Evolutionary conservation across 2,329 filamentous ascomycete genomes (phyloP), one percentile per base, ranked within the genome.

Genomic region (Fusarium lateritium): DNA sequence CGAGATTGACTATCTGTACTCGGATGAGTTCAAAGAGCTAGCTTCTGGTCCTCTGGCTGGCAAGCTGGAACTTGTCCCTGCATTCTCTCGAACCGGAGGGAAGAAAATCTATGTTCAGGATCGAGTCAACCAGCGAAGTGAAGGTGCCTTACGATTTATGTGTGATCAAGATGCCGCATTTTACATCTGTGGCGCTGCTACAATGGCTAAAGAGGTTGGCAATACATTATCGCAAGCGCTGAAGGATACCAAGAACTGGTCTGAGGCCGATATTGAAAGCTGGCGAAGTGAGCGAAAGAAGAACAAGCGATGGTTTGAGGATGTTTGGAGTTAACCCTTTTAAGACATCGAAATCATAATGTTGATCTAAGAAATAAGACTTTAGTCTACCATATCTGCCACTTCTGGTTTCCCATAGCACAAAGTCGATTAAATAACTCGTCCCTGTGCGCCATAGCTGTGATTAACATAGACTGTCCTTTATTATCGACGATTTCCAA

Each of bases 351-450:
- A 34, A 28, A 28, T 8, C 26, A 28, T 28, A 28, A 9, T 28
- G 26, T 28, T 10, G n/a, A 21, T 21, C 11, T 21, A 13, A 21
- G 4, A 11, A 42, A 17, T 4, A n/a, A 24, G 22, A 24, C 21
- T 15, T 14, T 24, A 17, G 15, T 5, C 36, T 59, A 70, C 54
- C 89, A 92, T 65, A 87, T 86, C 81, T 92, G 90, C 92, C 92
- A 94, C 81, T 92, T 92, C 83, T 94, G 91, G 24, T 86, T 85
- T 4, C 91, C 91, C 79, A 94, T 91, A 6, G 91, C 87, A 58
- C 93, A 80, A 52, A 94, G 76, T 10, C 92, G 86, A 79, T 94
- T 94, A 73, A 94, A 94, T 24, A 95, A 75, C 80, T 94, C 89
- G 72, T 94, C 91, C 44, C 92, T 79, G 67, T 91, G 78, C 22